Percentiles rank a stretch among this genome's conserved stretches.
Evolutionary conservation across 441 rosid species (phyloP).

Genomic region (Melastoma candidum): DNA sequence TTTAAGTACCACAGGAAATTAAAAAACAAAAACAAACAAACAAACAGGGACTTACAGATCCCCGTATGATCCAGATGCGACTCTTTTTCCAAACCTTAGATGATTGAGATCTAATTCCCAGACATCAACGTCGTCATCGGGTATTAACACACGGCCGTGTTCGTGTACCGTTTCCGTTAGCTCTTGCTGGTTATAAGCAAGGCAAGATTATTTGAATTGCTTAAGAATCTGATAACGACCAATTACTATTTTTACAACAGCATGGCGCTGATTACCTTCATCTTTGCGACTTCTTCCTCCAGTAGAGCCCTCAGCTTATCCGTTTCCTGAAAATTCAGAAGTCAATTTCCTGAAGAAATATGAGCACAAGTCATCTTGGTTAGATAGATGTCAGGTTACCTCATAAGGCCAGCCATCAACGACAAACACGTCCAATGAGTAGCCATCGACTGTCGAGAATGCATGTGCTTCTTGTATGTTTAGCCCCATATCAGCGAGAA

Average conservation of each 20-base stretch:
- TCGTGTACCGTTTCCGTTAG: conserved; percentile 23
- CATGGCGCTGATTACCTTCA: too few relatives aligned
- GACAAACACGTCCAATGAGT: conserved; percentile 64
- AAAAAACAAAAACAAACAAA: too few relatives aligned
- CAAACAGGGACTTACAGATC: conserved; percentile 44
- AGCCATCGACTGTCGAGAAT: conserved; percentile 62
- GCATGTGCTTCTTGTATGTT: conserved; percentile 77
- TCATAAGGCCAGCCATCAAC: conserved; percentile 78
- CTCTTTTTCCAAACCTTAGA: conserved; percentile 42
- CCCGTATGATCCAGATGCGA: conserved; percentile 70
- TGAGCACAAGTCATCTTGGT: too few relatives aligned
- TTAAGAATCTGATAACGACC: too few relatives aligned
- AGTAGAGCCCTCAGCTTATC: too few relatives aligned
- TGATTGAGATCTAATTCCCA: conserved; percentile 56
- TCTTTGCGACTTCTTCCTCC: too few relatives aligned
- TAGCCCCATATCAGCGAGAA: conserved; percentile 63
- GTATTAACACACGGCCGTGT: conserved; percentile 42
- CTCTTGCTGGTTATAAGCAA: conserved; percentile 13
- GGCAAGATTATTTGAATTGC: too few relatives aligned
- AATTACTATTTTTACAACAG: too few relatives aligned
- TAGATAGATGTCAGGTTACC: conserved; percentile 20
- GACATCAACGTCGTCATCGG: conserved; percentile 59
- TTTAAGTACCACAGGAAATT: neutral
- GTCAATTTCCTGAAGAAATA: too few relatives aligned
- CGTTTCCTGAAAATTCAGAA: too few relatives aligned